phyloP scores from a whole-genome alignment of 441 rosid species.

The Adansonia madagascariensis region DNA sequence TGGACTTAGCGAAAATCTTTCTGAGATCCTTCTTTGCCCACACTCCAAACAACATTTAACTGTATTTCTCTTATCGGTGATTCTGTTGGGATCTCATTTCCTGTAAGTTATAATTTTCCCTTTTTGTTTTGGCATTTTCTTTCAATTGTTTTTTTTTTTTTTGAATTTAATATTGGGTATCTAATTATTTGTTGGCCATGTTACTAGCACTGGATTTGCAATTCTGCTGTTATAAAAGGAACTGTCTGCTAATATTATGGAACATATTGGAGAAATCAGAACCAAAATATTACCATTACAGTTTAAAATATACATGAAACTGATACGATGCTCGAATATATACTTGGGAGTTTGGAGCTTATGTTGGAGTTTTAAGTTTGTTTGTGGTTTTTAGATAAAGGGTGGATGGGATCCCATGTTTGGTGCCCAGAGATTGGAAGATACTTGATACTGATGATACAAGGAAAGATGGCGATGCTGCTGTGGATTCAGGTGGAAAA shows the following conservation, averaged over 20 bases:
- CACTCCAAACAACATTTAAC: constrained; percentile 73
- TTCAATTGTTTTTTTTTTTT: not conserved
- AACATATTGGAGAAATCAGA: not conserved
- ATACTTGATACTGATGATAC: constrained; percentile 39
- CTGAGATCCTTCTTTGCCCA: constrained; percentile 77
- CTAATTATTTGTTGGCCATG: not conserved
- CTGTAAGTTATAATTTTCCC: constrained; percentile 46
- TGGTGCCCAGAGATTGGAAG: constrained; percentile 42
- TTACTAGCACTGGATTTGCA: not conserved
- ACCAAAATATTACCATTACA: not conserved
- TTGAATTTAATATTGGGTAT: not conserved
- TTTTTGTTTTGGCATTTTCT: not conserved
- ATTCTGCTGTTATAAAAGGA: not conserved
- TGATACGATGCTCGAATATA: no score
- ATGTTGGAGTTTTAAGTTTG: not conserved
- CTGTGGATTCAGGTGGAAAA: constrained; percentile 28
- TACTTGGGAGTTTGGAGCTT: not conserved
- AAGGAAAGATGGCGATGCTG: constrained; percentile 19
- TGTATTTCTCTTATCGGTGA: constrained; percentile 79
- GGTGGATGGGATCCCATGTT: constrained; percentile 68
- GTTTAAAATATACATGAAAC: not conserved
- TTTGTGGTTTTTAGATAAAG: constrained; percentile 48
- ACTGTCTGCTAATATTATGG: not conserved
- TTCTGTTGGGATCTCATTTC: constrained; percentile 72
- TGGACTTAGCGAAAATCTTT: constrained; percentile 53